Base-by-base conservation (phyloP, 2,329 filamentous ascomycete species). In the Penicillium sp. region DNA sequence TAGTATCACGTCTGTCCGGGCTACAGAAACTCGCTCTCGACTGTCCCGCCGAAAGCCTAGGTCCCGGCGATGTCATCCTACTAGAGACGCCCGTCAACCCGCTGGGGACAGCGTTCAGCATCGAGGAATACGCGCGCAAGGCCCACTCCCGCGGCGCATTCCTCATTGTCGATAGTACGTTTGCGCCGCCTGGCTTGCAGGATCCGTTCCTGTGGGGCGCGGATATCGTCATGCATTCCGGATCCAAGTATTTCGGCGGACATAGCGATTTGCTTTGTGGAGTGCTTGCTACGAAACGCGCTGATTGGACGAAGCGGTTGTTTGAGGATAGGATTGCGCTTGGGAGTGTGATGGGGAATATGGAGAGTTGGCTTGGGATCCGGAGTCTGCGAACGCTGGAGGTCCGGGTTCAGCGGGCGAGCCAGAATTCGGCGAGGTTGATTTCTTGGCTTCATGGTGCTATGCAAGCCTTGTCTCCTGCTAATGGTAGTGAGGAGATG, bases 81-180 rank as follows among this genome's bases (percentile, higher is more conserved):
- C 80, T 97, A 48, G 93, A 97, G 79, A 97, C 93, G 8, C 93
- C 93, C 0, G 79, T 96, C 41, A 97, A 97, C 75, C 93, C 93
- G 0, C 88, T 88, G 0, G 93, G 93, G 43, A 86, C 89, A 70
- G 91, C 91, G 0, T 86, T 84, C 64, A 80, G 89, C 67, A 85
- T 97, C 33, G 79, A 80, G 25, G 75, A 78, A 54, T 95, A 89
- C 72, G 89, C 90, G 0, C 80, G 82, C 1, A 82, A 84, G 62
- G 93, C 93, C 1, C 13, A 76, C 17, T 51, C 54, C 2, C 60
- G 82, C 4, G 91, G 92, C 6, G 91, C 91, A 12, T 84, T 84
- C 49, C 78, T 97, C 47, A 88, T 86, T 13, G 88, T 97, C 1
- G 93, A 97, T 74, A 86, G 90, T 1, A 97, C 93, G 0, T 96